Evolutionary conservation across 345 rosid species (phyloP).

Genomic region (Eucalyptus microcorys): DNA sequence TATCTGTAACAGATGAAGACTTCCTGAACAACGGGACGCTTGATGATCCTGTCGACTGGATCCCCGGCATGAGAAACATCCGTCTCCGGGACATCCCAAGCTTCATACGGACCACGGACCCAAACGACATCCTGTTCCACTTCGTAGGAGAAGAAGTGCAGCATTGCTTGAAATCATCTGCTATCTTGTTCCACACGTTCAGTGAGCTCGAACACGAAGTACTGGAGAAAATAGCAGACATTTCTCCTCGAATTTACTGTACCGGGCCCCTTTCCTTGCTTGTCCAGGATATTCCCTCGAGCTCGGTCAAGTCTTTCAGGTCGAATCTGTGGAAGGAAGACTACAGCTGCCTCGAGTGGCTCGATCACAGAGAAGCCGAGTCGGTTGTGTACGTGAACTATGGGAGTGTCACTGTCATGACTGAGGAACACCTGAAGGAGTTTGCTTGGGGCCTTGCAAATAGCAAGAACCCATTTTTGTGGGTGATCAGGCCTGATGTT

Average conservation of each 20-base stretch:
- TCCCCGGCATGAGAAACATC: conserved; percentile 17
- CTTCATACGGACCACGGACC: conserved; percentile 6
- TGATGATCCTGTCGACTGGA: conserved; percentile 18
- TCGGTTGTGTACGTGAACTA: conserved; percentile 7
- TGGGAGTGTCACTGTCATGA: background rate
- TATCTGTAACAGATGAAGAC: conserved; percentile 1
- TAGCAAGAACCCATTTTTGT: background rate
- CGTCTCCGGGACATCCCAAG: conserved; percentile 19
- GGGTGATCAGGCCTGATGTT: background rate
- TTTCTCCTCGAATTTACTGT: conserved; percentile 2
- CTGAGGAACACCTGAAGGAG: background rate
- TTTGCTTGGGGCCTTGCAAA: background rate
- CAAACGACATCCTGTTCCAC: conserved; percentile 8
- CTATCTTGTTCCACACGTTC: conserved; percentile 26
- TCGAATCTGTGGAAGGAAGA: conserved; percentile 1
- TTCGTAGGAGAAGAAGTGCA: background rate
- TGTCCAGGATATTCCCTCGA: background rate
- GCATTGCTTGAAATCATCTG: conserved; percentile 1
- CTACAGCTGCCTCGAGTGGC: conserved; percentile 5
- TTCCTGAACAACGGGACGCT: conserved; percentile 6
- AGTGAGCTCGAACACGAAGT: conserved; percentile 13
- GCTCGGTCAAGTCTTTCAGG: background rate
- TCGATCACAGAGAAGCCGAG: background rate
- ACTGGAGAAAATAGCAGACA: conserved; percentile 2
- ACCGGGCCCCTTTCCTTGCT: conserved; percentile 25